These are phyloP conservation scores for Ceratobasidium sp. DNA, from an alignment of 1,284 basidiomycete genomes.

Conservation along the genomic window DNA sequence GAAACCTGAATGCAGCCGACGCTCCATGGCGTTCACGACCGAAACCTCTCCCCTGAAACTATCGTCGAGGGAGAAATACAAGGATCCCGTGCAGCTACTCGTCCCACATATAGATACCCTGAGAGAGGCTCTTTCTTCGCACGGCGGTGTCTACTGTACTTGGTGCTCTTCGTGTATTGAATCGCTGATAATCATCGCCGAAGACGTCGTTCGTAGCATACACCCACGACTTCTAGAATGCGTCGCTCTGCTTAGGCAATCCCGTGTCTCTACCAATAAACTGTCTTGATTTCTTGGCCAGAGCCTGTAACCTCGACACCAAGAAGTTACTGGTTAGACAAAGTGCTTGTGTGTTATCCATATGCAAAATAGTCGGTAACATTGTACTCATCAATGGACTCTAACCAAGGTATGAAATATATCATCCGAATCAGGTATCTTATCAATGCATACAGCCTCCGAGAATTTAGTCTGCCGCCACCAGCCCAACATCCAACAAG, in stretches of 20 bases:
- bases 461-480: no score
- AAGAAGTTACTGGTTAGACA: not conserved
- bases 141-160: conserved; percentile 15
- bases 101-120: conserved; percentile 21
- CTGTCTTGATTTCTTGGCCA: not conserved
- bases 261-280: not conserved
- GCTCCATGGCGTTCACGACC: not conserved
- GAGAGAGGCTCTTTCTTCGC: not conserved
- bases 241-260: conserved; percentile 4
- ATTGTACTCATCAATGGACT: no score
- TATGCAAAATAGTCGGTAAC: not conserved
- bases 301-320: not conserved
- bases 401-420: no score
- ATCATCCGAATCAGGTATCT: no score
- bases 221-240: conserved; percentile 31
- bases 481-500: no score
- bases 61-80: not conserved
- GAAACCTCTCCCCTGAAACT: conserved; percentile 21
- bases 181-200: not conserved
- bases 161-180: conserved; percentile 28
- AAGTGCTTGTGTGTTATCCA: no score
- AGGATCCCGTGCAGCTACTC: conserved; percentile 10
- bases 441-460: no score
- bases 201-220: conserved; percentile 22
- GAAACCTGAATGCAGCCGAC: conserved; percentile 7